Base-by-base conservation (phyloP, 495 filamentous ascomycete genomes). In the Aspergillus haitiensis region DNA sequence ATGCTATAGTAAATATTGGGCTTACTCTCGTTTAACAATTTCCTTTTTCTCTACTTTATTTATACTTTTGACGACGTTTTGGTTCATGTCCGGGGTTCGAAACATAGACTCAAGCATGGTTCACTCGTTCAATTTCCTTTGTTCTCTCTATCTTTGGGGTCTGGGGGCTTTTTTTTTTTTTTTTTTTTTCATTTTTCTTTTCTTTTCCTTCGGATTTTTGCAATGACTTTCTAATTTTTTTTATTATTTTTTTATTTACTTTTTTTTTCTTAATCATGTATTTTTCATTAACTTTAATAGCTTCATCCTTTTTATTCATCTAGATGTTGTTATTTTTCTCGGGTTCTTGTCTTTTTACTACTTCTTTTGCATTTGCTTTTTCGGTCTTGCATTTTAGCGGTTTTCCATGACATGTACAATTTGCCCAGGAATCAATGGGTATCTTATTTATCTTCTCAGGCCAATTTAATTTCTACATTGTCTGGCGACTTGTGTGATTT, bases 91-190 rank as follows among this genome's bases (percentile, higher is more conserved):
- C 33, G 11, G 52, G 18, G 52, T 44, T 31, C 44, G 21, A 21
- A 47, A 27, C 6, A 18, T 27, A 50, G 8, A 15, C 56, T 45
- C 47, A 3, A 37, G 36, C 36, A 13, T 27, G 10, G 12, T 39
- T 13, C 32, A 7, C n/a, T 34, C 55, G 55, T 58, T 54, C 18
- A 46, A 32, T 47, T 40, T 47, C 16, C 42, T 40, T 51, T 51
- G 13, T 45, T 2, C 21, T 51, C 33, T 47, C 37, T 15, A 15
- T 15, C 12, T 40, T 8, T 27, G 21, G 21, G 21, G 21, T 27
- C 21, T 27, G 21, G 21, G 21, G 27, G 4, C 3, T n/a, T n/a
- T n/a, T 27, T 39, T 34, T 37, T 21, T 27, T 7, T 39, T 16
- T 15, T 12, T 52, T 35, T 35, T n/a, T 3, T 15, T 15, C 10